These are phyloP conservation scores for Phytophthora aleatoria DNA, from an alignment of 352 stramenopile species.

Conservation along the genomic window DNA sequence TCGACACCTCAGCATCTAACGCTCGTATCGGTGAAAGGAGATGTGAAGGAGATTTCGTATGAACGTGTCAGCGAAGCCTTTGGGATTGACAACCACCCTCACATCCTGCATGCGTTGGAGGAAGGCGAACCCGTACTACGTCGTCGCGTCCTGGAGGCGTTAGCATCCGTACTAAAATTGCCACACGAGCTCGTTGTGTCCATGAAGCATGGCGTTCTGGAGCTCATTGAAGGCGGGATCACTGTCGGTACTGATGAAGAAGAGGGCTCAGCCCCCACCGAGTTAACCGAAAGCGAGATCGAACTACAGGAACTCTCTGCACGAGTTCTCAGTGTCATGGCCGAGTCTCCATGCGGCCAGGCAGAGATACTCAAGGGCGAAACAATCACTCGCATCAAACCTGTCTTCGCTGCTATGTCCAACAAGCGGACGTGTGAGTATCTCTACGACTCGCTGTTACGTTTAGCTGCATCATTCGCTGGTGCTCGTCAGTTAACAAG, in stretches of 20 bases:
- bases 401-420: constrained; percentile 43
- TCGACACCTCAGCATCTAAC: constrained; percentile 63
- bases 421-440: constrained; percentile 39
- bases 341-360: constrained; percentile 46
- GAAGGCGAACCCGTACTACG: constrained; percentile 58
- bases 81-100: constrained; percentile 69
- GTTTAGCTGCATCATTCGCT: constrained; percentile 45
- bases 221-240: constrained; percentile 51
- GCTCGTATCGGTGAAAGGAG: constrained; percentile 52
- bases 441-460: constrained; percentile 62
- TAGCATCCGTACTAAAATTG: constrained; percentile 59
- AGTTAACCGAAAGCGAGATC: constrained; percentile 29
- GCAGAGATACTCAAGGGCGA: constrained; percentile 48
- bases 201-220: constrained; percentile 59
- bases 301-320: constrained; percentile 63
- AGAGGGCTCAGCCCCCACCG: neutral
- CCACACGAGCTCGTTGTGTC: constrained; percentile 69
- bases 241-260: constrained; percentile 7
- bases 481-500: constrained; percentile 55
- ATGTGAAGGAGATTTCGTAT: constrained; percentile 58
- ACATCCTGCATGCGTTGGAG: constrained; percentile 62
- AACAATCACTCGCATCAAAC: constrained; percentile 41
- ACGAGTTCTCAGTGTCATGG: constrained; percentile 60
- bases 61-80: constrained; percentile 74
- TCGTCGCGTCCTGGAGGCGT: constrained; percentile 52